Evolutionary conservation across 768 basidiomycete genomes (phyloP), one percentile per base, ranked within the genome.

Genomic region (Rhodosporidiobolus odoratus): DNA sequence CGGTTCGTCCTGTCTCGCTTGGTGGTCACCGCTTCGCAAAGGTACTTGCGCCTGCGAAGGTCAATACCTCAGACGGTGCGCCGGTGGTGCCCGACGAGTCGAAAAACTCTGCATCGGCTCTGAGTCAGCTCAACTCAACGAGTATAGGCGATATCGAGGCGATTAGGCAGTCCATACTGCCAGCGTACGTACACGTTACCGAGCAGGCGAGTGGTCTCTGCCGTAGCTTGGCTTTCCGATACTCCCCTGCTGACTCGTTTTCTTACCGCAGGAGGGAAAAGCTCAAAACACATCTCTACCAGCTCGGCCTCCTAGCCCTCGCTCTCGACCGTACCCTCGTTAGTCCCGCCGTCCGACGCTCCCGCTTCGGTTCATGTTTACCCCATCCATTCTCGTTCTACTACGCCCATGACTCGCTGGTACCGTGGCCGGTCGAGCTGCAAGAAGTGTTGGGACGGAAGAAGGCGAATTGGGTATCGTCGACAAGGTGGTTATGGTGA

Each of bases 291-390:
- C 56, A 86, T 76, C 77, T 87, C 17, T 72, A 79, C n/a, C 83
- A 86, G 70, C 78, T 87, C 66, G 69, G 81, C 1, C 77, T 78
- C 10, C 83, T 87, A 19, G 83, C 86, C 0, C 76, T 76, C 54
- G 76, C 68, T 17, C 81, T 86, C 35, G 82, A 84, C 73, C 82
- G 85, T 8, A 86, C 83, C 4, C 80, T 86, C 45, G 84, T 87
- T 35, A 80, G 87, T 7, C 86, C 86, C 4, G 84, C 84, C 62
- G 85, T 86, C 8, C 84, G 83, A 19, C 83, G 83, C 66, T 83
- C 83, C 62, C 82, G 83, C 27, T 80, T 86, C 41, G 83, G 84
- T 4, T 77, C 80, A 2, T 87, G 85, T 78, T 82, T 80, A 67
- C 78, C 80, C 60, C 83, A 81, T 82, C 76, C 79, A 2, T 84